Evolutionary conservation across 1,284 basidiomycete genomes (phyloP).

Genomic region (Boletus subluridellus): DNA sequence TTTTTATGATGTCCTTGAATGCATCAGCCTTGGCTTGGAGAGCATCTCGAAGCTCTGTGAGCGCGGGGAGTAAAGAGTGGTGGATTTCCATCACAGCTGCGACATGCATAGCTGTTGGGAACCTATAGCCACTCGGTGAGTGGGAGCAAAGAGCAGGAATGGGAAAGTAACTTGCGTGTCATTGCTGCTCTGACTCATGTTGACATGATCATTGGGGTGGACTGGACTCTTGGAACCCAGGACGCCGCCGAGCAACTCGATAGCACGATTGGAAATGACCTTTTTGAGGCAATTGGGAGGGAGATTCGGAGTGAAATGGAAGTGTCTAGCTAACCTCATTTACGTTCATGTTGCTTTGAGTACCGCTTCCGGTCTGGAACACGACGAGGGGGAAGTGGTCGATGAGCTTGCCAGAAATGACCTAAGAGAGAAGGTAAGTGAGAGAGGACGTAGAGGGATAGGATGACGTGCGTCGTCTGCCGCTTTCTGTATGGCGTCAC

Average conservation of each 20-base stretch:
- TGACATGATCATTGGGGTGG: constrained; percentile 99
- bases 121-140: constrained; percentile 49
- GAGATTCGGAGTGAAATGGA: background rate
- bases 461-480: constrained; percentile 78
- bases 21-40: constrained; percentile 77
- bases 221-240: constrained; percentile 96
- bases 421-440: constrained; percentile 43
- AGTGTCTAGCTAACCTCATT: constrained; percentile 69
- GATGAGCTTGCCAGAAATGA: constrained; percentile 91
- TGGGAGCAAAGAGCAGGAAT: background rate
- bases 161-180: constrained; percentile 68
- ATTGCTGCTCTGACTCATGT: constrained; percentile 99
- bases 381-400: constrained; percentile 98
- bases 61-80: constrained; percentile 78
- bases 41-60: constrained; percentile 80
- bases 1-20: constrained; percentile 95
- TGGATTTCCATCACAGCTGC: constrained; percentile 91
- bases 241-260: constrained; percentile 94
- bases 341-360: constrained; percentile 99
- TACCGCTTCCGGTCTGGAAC: constrained; percentile 99
- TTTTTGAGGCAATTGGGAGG: constrained; percentile 28
- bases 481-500: constrained; percentile 86
- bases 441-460: background rate
- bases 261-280: constrained; percentile 98
- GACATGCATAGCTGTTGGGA: constrained; percentile 99